Percentiles rank a stretch among this genome's conserved stretches.
Conservation (phyloP, 768 basidiomycete genomes). For the Russula compacta region DNA sequence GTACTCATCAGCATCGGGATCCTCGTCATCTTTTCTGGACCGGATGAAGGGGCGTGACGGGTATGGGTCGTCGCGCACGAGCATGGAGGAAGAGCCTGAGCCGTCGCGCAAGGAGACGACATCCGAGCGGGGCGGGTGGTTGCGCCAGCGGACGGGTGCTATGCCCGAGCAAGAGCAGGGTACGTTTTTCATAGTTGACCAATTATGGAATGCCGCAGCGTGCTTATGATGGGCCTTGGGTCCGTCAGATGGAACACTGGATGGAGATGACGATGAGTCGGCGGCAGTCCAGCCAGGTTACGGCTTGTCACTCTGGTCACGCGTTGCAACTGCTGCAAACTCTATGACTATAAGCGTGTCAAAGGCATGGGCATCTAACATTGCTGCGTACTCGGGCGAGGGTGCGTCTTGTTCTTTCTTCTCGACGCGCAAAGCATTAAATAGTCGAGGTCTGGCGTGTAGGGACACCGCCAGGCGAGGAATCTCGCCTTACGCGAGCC, state of each 20-base stretch:
- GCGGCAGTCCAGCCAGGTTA: conserved; percentile 23
- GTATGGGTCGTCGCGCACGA: conserved; percentile 30
- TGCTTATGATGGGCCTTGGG: conserved; percentile 8
- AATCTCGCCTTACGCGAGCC: conserved; percentile 51
- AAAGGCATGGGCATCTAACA: conserved; percentile 41
- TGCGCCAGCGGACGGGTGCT: neutral
- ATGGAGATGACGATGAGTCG: neutral
- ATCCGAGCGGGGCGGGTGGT: neutral
- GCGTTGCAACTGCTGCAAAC: conserved; percentile 45
- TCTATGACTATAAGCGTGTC: conserved; percentile 47
- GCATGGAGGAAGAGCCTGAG: conserved; percentile 34
- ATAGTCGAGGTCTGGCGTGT: neutral
- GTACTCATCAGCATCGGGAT: conserved; percentile 21
- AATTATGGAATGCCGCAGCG: neutral
- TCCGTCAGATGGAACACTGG: neutral
- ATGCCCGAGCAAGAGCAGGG: neutral
- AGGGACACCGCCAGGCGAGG: conserved; percentile 47
- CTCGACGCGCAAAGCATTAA: neutral
- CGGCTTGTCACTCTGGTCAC: conserved; percentile 46
- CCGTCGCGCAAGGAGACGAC: neutral
- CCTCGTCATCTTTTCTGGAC: conserved; percentile 30
- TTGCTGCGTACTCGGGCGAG: conserved; percentile 15
- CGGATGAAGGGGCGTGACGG: conserved; percentile 26
- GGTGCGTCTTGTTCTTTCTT: neutral
- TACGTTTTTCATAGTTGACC: neutral